phyloP scores from a whole-genome alignment of 73 alveolate genomes.

The Blepharisma japonicum region DNA sequence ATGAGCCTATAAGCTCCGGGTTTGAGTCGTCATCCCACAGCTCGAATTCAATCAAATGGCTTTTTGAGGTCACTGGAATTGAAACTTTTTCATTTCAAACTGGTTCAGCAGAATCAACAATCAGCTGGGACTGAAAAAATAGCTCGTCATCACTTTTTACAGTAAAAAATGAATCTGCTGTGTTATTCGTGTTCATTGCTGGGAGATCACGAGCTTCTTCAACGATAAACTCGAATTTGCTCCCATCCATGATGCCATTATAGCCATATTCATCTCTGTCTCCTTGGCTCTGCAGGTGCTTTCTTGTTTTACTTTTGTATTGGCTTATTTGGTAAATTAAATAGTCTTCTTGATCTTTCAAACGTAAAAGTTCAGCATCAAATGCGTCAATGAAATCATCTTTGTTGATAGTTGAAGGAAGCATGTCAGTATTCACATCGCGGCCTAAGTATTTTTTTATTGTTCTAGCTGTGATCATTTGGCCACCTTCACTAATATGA shows the following conservation, averaged over 20 bases:
- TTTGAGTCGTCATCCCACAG: conserved; percentile 27
- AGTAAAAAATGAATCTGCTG: conserved; percentile 31
- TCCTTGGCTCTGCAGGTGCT: background rate
- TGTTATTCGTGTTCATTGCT: conserved; percentile 28
- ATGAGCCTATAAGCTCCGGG: conserved; percentile 16
- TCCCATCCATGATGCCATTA: conserved; percentile 14
- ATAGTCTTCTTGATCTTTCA: conserved; percentile 23
- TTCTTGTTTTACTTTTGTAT: conserved; percentile 1
- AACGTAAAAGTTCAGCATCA: background rate
- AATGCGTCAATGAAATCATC: conserved; percentile 8
- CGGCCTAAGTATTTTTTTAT: conserved; percentile 6
- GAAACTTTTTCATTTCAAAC: background rate
- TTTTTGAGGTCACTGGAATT: background rate
- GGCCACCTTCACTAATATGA: background rate
- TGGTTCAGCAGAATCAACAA: conserved; percentile 3
- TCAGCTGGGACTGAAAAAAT: conserved; percentile 14
- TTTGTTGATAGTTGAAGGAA: conserved; percentile 5
- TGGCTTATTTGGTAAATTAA: conserved; percentile 14
- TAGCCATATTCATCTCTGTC: background rate
- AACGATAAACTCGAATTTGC: conserved; percentile 15
- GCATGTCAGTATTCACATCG: conserved; percentile 30
- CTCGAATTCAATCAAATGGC: conserved; percentile 2
- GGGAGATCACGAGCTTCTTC: conserved; percentile 33
- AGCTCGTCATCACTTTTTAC: conserved; percentile 12
- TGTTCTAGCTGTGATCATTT: conserved; percentile 1